Base-by-base conservation (phyloP, 345 rosid species). In the Eucalyptus lansdowneana region DNA sequence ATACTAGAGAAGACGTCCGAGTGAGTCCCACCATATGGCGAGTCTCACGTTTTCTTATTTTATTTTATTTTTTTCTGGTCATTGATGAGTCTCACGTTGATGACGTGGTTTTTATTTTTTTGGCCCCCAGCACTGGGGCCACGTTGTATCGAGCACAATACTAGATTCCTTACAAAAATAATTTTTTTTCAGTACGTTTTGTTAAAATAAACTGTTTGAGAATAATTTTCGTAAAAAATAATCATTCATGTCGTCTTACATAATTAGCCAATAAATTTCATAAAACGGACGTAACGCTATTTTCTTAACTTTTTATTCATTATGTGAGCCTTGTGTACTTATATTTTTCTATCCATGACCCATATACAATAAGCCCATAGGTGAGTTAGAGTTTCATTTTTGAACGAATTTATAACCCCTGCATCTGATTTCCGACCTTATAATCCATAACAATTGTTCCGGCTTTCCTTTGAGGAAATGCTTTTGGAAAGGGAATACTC, bases 231-330 rank as follows among this genome's bases (percentile, higher is more conserved):
- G 1, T 25, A 60, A 60, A 60, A 29, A 11, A 29, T 29, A 13
- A 62, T 62, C 14, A 0, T 62, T 62, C 4, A 27, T 13, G n/a
- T 29, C 5, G 16, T 14, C 8, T 29, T 7, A 62, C 8, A 62
- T 65, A 29, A 65, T 65, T 29, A 65, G 14, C 16, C 3, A 14
- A 65, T 29, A 65, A 14, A 60, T 25, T n/a, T 14, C n/a, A 40
- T 17, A 5, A 16, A 19, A 2, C 2, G 3, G 7, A 5, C 2
- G 0, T 9, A 9, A 11, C 2, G 25, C 17, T 2, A 69, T 69
- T 34, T 69, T 69, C 22, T 1, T 1, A 31, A 69, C 80, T 69
- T 2, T 34, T 4, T 9, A 14, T 16, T 69, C 80, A 69, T 17
- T 69, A 15, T 15, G 22, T 8, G 40, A 67, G 21, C 21, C 80